Percentiles rank a stretch among this genome's conserved stretches.
Conservation (phyloP, 805 yeast genomes). For the Maudiozyma turicensis region DNA sequence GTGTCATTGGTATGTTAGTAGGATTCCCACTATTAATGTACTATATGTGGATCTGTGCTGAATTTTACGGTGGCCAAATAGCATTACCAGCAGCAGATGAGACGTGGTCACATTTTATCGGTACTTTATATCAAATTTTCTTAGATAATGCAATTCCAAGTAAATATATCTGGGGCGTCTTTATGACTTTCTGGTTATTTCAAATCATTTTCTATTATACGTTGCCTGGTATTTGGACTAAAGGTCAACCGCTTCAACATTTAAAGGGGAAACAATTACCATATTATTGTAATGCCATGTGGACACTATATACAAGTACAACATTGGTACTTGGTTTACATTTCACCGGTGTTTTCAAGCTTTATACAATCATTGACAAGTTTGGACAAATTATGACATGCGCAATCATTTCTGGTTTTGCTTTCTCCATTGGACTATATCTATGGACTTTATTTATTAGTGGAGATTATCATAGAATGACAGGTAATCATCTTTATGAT, state of each 20-base stretch:
- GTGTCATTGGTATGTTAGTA: constrained; percentile 82
- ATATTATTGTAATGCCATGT: constrained; percentile 87
- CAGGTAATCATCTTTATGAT: constrained; percentile 86
- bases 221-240: constrained; percentile 89
- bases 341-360: constrained; percentile 60
- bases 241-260: constrained; percentile 88
- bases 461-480: constrained; percentile 79
- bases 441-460: constrained; percentile 53
- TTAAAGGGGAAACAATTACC: constrained; percentile 72
- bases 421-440: constrained; percentile 61
- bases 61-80: constrained; percentile 63
- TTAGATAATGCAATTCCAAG: constrained; percentile 50
- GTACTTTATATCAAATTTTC: constrained; percentile 37
- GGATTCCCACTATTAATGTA: constrained; percentile 93
- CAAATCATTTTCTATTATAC: constrained; percentile 72
- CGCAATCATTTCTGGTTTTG: constrained; percentile 72
- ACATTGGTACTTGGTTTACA: constrained; percentile 54
- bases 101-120: constrained; percentile 40
- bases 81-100: constrained; percentile 62
- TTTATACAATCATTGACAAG: constrained; percentile 65
- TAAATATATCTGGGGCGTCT: constrained; percentile 53
- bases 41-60: constrained; percentile 91
- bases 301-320: constrained; percentile 66
- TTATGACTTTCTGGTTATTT: constrained; percentile 54
- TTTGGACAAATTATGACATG: constrained; percentile 91